A percentile compares a stretch with the other conserved stretches of the same genome.
Conservation (phyloP, 1,139 yeast genomes). For the Candida pseudoviswanathii region DNA sequence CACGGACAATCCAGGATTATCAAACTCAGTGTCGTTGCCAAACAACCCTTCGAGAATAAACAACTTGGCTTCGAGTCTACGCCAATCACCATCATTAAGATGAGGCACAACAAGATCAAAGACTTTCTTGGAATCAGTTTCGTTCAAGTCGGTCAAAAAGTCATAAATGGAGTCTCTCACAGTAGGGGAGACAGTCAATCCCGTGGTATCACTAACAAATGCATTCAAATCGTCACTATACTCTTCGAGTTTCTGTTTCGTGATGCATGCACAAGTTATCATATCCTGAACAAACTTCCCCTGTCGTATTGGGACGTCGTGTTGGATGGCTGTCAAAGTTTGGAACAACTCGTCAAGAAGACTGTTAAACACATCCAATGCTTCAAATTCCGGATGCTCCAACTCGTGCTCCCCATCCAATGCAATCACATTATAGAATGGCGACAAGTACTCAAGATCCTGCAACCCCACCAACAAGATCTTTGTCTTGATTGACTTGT, state of each 20-base stretch:
- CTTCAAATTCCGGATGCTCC: slow-evolving; percentile 18
- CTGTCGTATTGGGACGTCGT: slow-evolving; percentile 22
- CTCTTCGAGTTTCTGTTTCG: slow-evolving; percentile 30
- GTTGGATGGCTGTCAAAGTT: slow-evolving; percentile 31
- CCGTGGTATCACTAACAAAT: slow-evolving; percentile 74
- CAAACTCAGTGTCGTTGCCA: slow-evolving; percentile 39
- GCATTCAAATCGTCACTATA: slow-evolving; percentile 60
- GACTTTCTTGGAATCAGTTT: slow-evolving; percentile 32
- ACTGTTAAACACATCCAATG: slow-evolving; percentile 18
- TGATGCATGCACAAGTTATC: slow-evolving; percentile 26
- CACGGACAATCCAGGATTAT: slow-evolving; percentile 25
- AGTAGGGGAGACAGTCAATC: slow-evolving; percentile 50
- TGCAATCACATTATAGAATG: slow-evolving; percentile 18
- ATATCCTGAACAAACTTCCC: slow-evolving; percentile 25
- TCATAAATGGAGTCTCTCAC: slow-evolving; percentile 60
- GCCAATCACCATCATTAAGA: slow-evolving; percentile 23
- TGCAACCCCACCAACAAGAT: slow-evolving; percentile 20
- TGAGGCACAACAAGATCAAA: slow-evolving; percentile 24
- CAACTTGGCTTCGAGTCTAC: slow-evolving; percentile 39
- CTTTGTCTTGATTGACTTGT: slow-evolving; percentile 20
- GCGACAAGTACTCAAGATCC: slow-evolving; percentile 25
- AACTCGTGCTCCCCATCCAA: slow-evolving; percentile 11
- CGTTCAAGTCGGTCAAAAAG: slow-evolving; percentile 47
- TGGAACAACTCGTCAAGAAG: slow-evolving; percentile 26
- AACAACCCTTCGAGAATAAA: slow-evolving; percentile 45